Evolutionary conservation across 768 basidiomycete species (phyloP), one percentile per base, ranked within the genome.

Genomic region (Tulasnella sp.): DNA sequence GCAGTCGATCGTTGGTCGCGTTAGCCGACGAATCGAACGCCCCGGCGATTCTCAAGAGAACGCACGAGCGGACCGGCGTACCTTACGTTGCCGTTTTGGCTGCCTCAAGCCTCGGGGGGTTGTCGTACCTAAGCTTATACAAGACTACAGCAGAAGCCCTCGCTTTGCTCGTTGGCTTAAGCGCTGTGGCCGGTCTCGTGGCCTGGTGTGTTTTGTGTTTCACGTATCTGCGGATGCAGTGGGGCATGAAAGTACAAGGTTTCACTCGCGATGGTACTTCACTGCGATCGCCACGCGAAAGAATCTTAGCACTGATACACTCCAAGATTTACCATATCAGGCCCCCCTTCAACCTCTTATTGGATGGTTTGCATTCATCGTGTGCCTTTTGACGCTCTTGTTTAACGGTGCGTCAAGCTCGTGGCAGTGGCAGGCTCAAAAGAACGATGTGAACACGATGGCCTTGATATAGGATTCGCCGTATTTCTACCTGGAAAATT

Each of bases 111-210:
- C 70, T 67, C 74, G 71, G 51, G 15, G 39, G 51, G 29, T 71
- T 80, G n/a, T 77, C 81, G 23, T 81, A 72, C 67, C 77, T 81
- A 69, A 73, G 79, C 69, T 23, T 79, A 15, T 73, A 77, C 32
- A 37, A 70, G 20, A 71, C 29, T 37, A 57, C 74, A 7, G 13
- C 61, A 42, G 42, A 79, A 48, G 81, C 78, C 44, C 74, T 81
- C 16, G 72, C 69, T 23, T 81, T 80, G 81, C 78, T 81, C 20
- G 73, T 80, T 0, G 80, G 80, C 70, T 75, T 81, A 15, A 78
- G 81, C 32, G 75, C 80, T 7, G 78, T 81, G 39, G 80, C 80
- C 4, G 79, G 79, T 37, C 79, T 79, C 20, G 71, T 79, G 18
- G 71, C 78, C 4, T 79, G 73, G 70, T 57, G 55, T 42, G 70